phyloP scores from a whole-genome alignment of 2,329 filamentous ascomycete genomes.

The Xylaria sp. region DNA sequence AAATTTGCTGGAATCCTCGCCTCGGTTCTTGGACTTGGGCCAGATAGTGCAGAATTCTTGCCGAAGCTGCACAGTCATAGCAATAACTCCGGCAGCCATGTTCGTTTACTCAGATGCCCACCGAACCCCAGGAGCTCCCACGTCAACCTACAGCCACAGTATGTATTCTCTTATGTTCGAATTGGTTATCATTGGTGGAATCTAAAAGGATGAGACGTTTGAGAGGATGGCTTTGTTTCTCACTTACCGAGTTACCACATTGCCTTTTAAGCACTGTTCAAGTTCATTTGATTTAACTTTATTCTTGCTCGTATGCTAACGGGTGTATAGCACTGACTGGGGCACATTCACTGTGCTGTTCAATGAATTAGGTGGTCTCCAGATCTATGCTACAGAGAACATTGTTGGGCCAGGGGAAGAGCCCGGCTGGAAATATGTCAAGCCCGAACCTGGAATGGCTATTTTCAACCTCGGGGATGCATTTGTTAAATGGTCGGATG shows the following conservation, averaged over 20 bases:
- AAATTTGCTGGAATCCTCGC: slow-evolving; percentile 26
- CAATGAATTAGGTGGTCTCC: slow-evolving; percentile 33
- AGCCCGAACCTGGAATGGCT: slow-evolving; percentile 36
- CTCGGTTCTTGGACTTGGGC: slow-evolving; percentile 30
- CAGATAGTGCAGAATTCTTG: slow-evolving; percentile 26
- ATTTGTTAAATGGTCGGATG: slow-evolving; percentile 37
- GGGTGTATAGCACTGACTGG: slow-evolving; percentile 30
- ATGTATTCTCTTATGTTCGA: not conserved
- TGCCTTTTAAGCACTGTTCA: not conserved
- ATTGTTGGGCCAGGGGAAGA: slow-evolving; percentile 29
- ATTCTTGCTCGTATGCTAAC: slow-evolving; percentile 8
- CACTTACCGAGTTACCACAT: not conserved
- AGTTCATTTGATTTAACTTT: not conserved
- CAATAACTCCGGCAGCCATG: slow-evolving; percentile 36
- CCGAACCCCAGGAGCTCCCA: slow-evolving; percentile 27
- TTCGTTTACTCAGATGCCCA: slow-evolving; percentile 32
- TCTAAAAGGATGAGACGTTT: not conserved
- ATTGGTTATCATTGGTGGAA: not conserved
- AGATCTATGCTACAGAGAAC: slow-evolving; percentile 30
- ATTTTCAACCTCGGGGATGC: slow-evolving; percentile 36
- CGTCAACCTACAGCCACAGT: slow-evolving; percentile 34
- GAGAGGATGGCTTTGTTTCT: not conserved
- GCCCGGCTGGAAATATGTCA: slow-evolving; percentile 35
- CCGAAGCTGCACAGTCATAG: slow-evolving; percentile 35
- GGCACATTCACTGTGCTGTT: slow-evolving; percentile 35